Base-by-base conservation (phyloP, 2,329 filamentous ascomycete species). In the Sclerotinia trifoliorum region DNA sequence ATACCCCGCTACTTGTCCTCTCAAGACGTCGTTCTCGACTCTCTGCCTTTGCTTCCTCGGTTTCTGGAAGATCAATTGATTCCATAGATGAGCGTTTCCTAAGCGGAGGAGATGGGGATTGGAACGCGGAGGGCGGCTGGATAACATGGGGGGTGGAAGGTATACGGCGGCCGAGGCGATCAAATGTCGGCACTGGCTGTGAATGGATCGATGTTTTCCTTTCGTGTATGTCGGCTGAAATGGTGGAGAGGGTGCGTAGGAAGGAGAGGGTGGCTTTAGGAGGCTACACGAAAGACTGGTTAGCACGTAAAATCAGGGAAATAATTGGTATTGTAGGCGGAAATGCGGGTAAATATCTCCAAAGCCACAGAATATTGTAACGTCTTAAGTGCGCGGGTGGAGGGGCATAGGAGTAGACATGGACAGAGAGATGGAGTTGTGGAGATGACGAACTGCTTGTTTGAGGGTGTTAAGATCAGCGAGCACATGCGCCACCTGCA, bases 381-480 rank as follows among this genome's bases (percentile, higher is more conserved):
- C 24, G 13, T 8, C n/a, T 56, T 56, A 15, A 17, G 35, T 51
- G 15, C 11, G 42, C 19, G 42, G 26, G 19, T 5, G 26, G 35
- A 15, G 17, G 15, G n/a, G 3, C 13, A 13, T 39, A n/a, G 6
- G 24, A 24, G 32, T 3, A 35, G 8, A 44, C 19, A 24, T 19
- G 11, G 15, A 21, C 26, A 42, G 39, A 57, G 15, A 42, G 26
- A 39, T 49, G 42, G 51, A 29, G 39, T 32, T 29, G 35, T 13
- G 49, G 48, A 42, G 48, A 29, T 56, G 39, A 68, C 66, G 7
- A 42, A 68, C 66, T 35, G 66, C 60, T 65, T 68, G 58, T 29
- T 68, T 54, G 51, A 68, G 66, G 17, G 42, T 52, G 51, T 68
- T 68, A 3, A 68, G 60, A 56, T 68, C 66, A n/a, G 66, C 66